Conservation (phyloP, 2,329 filamentous ascomycete species). For the Zymoseptoria tritici region DNA sequence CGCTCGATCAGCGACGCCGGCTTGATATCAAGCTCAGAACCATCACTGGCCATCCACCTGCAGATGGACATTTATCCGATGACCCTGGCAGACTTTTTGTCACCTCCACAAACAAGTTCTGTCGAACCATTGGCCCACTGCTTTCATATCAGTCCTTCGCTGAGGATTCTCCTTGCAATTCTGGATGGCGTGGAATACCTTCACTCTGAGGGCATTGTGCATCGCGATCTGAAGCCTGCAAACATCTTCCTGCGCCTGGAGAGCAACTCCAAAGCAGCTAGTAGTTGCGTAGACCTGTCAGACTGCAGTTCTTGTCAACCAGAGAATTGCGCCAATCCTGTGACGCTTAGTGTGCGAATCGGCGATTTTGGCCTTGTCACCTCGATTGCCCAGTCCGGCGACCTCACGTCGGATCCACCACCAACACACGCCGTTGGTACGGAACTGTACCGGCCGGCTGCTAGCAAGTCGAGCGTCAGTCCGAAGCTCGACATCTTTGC, state of each 20-base stretch:
- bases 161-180: constrained; percentile 52
- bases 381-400: constrained; percentile 37
- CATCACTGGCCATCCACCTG: constrained; percentile 51
- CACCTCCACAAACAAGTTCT: constrained; percentile 22
- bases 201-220: constrained; percentile 53
- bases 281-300: constrained; percentile 41
- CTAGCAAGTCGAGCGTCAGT: constrained; percentile 33
- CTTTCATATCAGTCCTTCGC: constrained; percentile 52
- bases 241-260: constrained; percentile 58
- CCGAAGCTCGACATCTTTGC: constrained; percentile 53
- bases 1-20: constrained; percentile 13
- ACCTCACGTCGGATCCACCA: constrained; percentile 2
- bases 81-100: constrained; percentile 54
- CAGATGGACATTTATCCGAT: constrained; percentile 61
- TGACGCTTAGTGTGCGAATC: constrained; percentile 45
- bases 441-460: constrained; percentile 53
- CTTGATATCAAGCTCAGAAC: constrained; percentile 9
- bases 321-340: constrained; percentile 11
- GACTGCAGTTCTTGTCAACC: constrained; percentile 40
- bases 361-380: constrained; percentile 62
- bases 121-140: constrained; percentile 44
- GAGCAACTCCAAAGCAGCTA: constrained; percentile 17
- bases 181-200: constrained; percentile 59
- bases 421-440: constrained; percentile 46
- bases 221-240: constrained; percentile 61